Evolutionary conservation across 179 eudicot species (phyloP), one percentile per base, ranked within the genome.

Genomic region (Corrigiola litoralis): DNA sequence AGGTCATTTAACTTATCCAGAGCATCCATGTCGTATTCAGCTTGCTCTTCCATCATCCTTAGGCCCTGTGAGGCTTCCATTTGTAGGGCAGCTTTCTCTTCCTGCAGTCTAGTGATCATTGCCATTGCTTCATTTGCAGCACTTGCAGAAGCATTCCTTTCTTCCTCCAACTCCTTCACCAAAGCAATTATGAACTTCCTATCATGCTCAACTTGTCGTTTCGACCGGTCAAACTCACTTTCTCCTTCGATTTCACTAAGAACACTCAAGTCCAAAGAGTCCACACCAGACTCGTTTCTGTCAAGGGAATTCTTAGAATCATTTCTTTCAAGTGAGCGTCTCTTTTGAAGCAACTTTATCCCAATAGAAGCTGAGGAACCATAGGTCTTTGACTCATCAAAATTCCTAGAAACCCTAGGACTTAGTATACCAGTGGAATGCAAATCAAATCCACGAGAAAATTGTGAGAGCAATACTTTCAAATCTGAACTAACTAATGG

Each of bases 21-120:
- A 4, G 89, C 97, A 73, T 94, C 96, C 53, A 59, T 72, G 47
- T 90, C 99, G 55, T 88, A 94, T 71, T 90, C 97, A 14, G 95
- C 95, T 84, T 91, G 96, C 76, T 94, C 99, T 75, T 94, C 99
- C 99, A 91, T 86, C 92, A 90, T 83, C 73, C 99, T 80, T 31
- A 88, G 54, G 54, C 76, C 86, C 17, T 94, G 99, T 67, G 88
- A 80, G 53, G 99, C 96, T 82, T 91, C 99, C 96, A 88, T 91
- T 58, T 91, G 85, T 5, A 94, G 68, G 23, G 99, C 76, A 5
- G 99, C 91, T 74, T 94, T 94, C 79, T 94, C 99, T 70, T 94
- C 97, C 72, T 94, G 99, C 34, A 94, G 78, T 55, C 88, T 77
- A 4, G 94, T 91, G 69, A 94, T 94, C 99, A 94, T 91, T 45